Percentiles rank a stretch among this genome's conserved stretches.
Conservation (phyloP, 345 rosid genomes). For the Camelina neglecta region DNA sequence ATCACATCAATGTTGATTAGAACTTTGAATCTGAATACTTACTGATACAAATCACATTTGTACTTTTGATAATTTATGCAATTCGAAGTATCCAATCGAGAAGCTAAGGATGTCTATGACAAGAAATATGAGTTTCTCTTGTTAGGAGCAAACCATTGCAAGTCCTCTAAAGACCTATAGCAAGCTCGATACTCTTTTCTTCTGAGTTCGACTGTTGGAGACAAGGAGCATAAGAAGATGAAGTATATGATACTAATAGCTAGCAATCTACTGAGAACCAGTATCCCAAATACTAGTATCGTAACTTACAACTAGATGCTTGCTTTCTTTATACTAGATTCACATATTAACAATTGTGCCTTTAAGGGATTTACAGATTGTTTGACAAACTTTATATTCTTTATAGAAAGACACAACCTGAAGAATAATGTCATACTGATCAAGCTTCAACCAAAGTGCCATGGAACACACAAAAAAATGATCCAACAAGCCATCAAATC, state of each 20-base stretch:
- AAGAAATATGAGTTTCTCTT: neutral
- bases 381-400: neutral
- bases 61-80: neutral
- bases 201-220: no score
- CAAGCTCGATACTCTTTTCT: no score
- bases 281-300: neutral
- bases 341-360: neutral
- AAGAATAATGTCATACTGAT: neutral
- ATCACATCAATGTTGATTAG: slow-evolving; percentile 17
- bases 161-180: no score
- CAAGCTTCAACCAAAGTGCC: slow-evolving; percentile 5
- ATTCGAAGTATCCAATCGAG: neutral
- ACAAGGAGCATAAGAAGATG: no score
- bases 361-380: neutral
- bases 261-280: slow-evolving; percentile 8
- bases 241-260: slow-evolving; percentile 9
- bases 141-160: neutral
- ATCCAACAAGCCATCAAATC: neutral
- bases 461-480: neutral
- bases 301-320: neutral
- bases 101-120: neutral
- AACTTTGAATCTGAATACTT: neutral
- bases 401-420: neutral
- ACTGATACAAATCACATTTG: neutral
- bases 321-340: neutral